Base-by-base conservation (phyloP, 2,329 filamentous ascomycete species). In the Aplosporella prunicola region DNA sequence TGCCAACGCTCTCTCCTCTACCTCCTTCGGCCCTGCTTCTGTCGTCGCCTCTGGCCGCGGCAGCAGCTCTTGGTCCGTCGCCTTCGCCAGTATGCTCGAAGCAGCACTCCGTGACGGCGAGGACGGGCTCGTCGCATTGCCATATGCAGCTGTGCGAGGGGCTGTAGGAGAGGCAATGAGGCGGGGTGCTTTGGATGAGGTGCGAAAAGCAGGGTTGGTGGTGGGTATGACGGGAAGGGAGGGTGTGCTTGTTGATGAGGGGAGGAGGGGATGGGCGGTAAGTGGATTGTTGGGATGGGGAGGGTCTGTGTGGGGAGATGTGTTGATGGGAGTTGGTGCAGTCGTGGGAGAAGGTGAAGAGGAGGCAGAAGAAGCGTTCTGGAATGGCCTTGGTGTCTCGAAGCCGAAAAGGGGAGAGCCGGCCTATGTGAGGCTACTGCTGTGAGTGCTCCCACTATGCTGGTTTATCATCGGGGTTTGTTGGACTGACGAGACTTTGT, bases 91-190 rank as follows among this genome's bases (percentile, higher is more conserved):
- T 5, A 60, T 76, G 25, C 56, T 76, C 14, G 72, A 76, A 49
- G 57, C 63, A 9, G 55, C 67, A 7, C 56, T 78, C 16, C 69
- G 70, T 11, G 73, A 77, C 46, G 69, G 66, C 11, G 74, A 78
- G 49, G 72, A 77, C 41, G 69, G 71, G 53, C 66, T 75, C 9
- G 64, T 78, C 45, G 69, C 66, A 40, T 50, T 76, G 5, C 72
- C 72, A 1, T 76, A 76, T 46, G 62, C 67, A 8, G 64, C 66
- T 36, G 68, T 77, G 40, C 64, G 73, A 22, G 60, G 67, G 40
- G 63, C 69, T 36, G 42, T 72, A n/a, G 24, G 29, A 13, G 29
- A 25, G 6, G 52, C 48, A 30, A 61, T 61, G 20, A 57, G 71
- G 23, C 58, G 60, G 2, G 49, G 58, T 8, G 55, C 56, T 0